Conservation (phyloP, 768 basidiomycete genomes). For the Auricularia heimuer region DNA sequence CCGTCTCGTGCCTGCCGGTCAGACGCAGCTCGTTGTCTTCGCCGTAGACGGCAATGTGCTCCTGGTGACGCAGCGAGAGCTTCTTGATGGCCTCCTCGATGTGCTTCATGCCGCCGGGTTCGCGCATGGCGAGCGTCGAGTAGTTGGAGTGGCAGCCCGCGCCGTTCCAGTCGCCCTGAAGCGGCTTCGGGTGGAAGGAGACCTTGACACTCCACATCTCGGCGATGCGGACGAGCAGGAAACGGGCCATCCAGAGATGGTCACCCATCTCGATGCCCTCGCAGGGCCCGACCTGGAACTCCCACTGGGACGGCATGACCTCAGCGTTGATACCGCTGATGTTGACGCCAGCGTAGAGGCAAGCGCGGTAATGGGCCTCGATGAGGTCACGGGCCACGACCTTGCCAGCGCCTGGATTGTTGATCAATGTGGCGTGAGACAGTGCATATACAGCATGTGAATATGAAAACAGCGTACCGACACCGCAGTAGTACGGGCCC, state of each 20-base stretch:
- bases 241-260: conserved; percentile 98
- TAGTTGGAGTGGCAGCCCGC: conserved; percentile 99
- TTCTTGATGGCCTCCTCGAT: conserved; percentile 94
- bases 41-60: conserved; percentile 96
- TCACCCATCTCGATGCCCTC: conserved; percentile 98
- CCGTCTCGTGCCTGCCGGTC: conserved; percentile 96
- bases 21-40: conserved; percentile 95
- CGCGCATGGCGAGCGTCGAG: conserved; percentile 90
- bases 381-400: conserved; percentile 98
- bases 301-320: conserved; percentile 99
- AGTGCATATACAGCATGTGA: background rate
- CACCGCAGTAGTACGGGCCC: conserved; percentile 99
- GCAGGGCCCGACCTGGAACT: conserved; percentile 99
- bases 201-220: conserved; percentile 98
- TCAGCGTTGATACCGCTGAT: conserved; percentile 99
- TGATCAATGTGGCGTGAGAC: conserved; percentile 8
- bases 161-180: conserved; percentile 97
- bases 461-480: conserved; percentile 48
- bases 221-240: conserved; percentile 88
- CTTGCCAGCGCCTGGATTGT: conserved; percentile 72
- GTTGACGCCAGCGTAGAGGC: conserved; percentile 89
- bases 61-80: conserved; percentile 77
- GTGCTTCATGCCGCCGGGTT: conserved; percentile 82
- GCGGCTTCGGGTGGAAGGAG: conserved; percentile 99
- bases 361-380: conserved; percentile 97